A percentile compares a stretch with the other conserved stretches of the same genome.
Conservation (phyloP, 2,329 filamentous ascomycete genomes). For the Elsinoe batatas region DNA sequence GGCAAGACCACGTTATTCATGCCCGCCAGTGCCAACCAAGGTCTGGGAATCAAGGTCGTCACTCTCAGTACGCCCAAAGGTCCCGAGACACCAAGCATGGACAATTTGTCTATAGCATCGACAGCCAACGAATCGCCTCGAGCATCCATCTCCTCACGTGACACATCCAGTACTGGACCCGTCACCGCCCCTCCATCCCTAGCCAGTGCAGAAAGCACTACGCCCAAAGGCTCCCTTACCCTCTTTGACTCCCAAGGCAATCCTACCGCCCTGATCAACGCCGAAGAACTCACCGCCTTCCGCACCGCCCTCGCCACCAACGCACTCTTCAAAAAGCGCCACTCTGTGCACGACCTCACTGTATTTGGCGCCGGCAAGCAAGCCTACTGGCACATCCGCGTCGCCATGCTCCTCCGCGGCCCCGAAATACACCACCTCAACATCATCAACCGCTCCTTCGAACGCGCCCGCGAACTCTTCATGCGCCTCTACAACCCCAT, state of each 20-base stretch:
- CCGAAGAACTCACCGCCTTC: conserved; percentile 59
- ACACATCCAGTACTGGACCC: conserved; percentile 15
- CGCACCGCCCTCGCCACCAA: conserved; percentile 56
- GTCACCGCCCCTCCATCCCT: conserved; percentile 22
- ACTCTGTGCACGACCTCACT: conserved; percentile 61
- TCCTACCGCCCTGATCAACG: conserved; percentile 54
- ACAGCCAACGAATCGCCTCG: conserved; percentile 5
- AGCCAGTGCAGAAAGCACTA: conserved; percentile 17
- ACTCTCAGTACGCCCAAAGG: conserved; percentile 37
- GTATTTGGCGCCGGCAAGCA: conserved; percentile 85
- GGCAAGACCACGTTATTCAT: conserved; percentile 57
- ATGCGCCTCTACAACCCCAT: conserved; percentile 44
- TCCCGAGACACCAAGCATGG: conserved; percentile 20
- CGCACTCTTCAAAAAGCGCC: conserved; percentile 53
- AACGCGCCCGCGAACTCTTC: conserved; percentile 45
- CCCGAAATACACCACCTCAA: conserved; percentile 66
- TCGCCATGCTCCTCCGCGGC: conserved; percentile 64
- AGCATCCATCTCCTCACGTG: conserved; percentile 22
- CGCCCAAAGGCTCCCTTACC: conserved; percentile 44
- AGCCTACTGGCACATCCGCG: conserved; percentile 87
- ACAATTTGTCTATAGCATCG: conserved; percentile 18
- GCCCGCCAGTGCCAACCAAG: conserved; percentile 51
- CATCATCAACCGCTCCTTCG: conserved; percentile 69
- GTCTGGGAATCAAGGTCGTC: conserved; percentile 56
- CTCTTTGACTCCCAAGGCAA: conserved; percentile 45